Percentiles rank a stretch among this genome's conserved stretches.
These are phyloP conservation scores for Paracorniculantispora psalliotae DNA, from an alignment of 2,329 filamentous ascomycete species.

Conservation along the genomic window DNA sequence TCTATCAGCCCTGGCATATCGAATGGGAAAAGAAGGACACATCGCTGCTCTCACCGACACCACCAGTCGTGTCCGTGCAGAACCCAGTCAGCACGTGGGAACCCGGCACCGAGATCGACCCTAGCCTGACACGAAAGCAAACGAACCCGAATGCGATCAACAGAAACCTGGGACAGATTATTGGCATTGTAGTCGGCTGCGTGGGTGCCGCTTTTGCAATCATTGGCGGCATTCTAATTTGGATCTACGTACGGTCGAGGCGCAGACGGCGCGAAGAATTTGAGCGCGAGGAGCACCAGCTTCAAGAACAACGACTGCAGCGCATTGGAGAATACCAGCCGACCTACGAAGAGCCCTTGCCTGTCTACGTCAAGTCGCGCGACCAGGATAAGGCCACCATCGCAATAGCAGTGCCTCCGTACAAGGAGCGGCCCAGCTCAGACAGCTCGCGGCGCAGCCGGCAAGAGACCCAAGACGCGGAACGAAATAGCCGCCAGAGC, in stretches of 20 bases:
- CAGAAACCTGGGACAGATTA: constrained; percentile 6
- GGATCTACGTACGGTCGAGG: neutral
- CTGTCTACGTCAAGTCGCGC: constrained; percentile 4
- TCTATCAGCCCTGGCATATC: constrained; percentile 10
- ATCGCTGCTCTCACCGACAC: neutral
- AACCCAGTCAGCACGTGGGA: constrained; percentile 9
- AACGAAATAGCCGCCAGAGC: neutral
- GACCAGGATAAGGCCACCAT: constrained; percentile 3
- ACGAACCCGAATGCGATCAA: neutral
- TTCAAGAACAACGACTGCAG: constrained; percentile 6
- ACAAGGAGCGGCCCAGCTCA: constrained; percentile 10
- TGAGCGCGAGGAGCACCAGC: constrained; percentile 9
- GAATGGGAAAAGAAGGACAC: constrained; percentile 10
- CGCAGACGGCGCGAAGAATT: neutral
- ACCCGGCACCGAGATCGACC: constrained; percentile 9
- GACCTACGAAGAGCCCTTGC: constrained; percentile 6
- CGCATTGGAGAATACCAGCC: constrained; percentile 9
- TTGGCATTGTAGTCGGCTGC: constrained; percentile 11
- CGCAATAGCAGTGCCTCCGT: constrained; percentile 2
- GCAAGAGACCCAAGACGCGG: neutral
- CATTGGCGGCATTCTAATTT: neutral
- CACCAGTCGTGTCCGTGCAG: constrained; percentile 3
- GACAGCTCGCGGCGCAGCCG: constrained; percentile 4
- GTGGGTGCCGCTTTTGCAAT: neutral
- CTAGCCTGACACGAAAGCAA: neutral